Conservation (phyloP, 78 protist genomes). For the Tieghemostelium lacteum region DNA sequence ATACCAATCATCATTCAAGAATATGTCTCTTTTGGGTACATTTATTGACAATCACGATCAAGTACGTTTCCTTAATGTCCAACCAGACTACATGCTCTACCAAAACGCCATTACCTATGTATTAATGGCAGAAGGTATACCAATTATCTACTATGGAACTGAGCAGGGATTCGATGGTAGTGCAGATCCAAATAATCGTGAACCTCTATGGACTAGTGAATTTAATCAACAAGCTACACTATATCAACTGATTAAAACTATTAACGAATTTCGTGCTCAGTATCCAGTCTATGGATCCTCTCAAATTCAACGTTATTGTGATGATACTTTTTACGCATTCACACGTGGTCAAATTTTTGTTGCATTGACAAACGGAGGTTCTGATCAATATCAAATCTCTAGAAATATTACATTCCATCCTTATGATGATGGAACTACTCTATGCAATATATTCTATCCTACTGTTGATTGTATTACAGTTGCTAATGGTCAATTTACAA, state of each 20-base stretch:
- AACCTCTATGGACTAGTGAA: slow-evolving; percentile 88
- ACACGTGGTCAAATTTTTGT: slow-evolving; percentile 84
- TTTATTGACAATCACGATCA: slow-evolving; percentile 96
- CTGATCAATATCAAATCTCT: slow-evolving; percentile 37
- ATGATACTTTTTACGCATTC: slow-evolving; percentile 83
- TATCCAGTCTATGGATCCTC: not conserved
- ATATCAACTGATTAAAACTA: slow-evolving; percentile 44
- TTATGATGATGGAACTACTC: slow-evolving; percentile 52
- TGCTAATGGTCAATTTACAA: slow-evolving; percentile 23
- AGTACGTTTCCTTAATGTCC: slow-evolving; percentile 84
- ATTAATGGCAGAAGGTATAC: slow-evolving; percentile 81
- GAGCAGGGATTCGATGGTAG: slow-evolving; percentile 91
- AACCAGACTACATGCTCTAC: slow-evolving; percentile 73
- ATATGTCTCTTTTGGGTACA: slow-evolving; percentile 51
- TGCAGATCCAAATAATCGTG: slow-evolving; percentile 89
- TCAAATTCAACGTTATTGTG: slow-evolving; percentile 77
- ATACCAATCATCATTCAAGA: not conserved
- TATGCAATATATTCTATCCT: slow-evolving; percentile 79
- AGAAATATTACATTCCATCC: slow-evolving; percentile 73
- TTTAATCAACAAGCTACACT: slow-evolving; percentile 49
- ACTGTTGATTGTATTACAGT: slow-evolving; percentile 76
- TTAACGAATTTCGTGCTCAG: not conserved
- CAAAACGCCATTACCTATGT: slow-evolving; percentile 84
- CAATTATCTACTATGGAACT: slow-evolving; percentile 94
- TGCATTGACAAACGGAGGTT: slow-evolving; percentile 89